Evolutionary conservation across 345 rosid genomes (phyloP).

Genomic region (Gossypioides kirkii): DNA sequence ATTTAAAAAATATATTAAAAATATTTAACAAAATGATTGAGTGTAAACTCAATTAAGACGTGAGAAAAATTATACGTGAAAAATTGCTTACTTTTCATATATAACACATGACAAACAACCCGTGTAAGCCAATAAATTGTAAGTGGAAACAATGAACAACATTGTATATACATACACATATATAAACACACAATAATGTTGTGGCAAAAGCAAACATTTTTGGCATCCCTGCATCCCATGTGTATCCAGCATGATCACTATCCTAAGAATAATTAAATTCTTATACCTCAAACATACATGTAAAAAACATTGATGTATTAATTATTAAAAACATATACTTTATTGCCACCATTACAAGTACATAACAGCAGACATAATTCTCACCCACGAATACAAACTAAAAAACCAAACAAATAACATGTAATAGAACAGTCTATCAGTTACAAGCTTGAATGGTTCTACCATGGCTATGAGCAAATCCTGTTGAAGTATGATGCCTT

Average conservation of each 20-base stretch:
- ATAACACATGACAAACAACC: not conserved
- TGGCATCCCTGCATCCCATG: not conserved
- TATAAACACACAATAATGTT: no score
- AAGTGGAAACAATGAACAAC: no score
- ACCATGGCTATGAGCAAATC: slow-evolving; percentile 40
- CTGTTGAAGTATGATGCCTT: slow-evolving; percentile 34
- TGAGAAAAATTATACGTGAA: not conserved
- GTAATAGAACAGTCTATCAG: slow-evolving; percentile 21
- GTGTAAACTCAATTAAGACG: not conserved
- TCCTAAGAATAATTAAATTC: no score
- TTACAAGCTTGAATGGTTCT: slow-evolving; percentile 70
- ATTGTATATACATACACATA: no score
- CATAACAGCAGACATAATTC: not conserved
- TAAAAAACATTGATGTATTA: not conserved
- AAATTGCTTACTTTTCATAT: not conserved
- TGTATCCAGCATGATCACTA: not conserved
- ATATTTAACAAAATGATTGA: no score
- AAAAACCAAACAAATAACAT: not conserved
- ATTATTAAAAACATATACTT: not conserved
- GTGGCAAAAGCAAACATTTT: no score
- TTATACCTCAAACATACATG: not conserved
- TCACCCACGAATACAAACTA: not conserved
- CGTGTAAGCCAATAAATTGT: no score
- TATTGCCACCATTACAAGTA: not conserved
- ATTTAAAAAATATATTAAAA: no score